Evolutionary conservation across 495 filamentous ascomycete genomes (phyloP).

Genomic region (Chaetomidium leptoderma): DNA sequence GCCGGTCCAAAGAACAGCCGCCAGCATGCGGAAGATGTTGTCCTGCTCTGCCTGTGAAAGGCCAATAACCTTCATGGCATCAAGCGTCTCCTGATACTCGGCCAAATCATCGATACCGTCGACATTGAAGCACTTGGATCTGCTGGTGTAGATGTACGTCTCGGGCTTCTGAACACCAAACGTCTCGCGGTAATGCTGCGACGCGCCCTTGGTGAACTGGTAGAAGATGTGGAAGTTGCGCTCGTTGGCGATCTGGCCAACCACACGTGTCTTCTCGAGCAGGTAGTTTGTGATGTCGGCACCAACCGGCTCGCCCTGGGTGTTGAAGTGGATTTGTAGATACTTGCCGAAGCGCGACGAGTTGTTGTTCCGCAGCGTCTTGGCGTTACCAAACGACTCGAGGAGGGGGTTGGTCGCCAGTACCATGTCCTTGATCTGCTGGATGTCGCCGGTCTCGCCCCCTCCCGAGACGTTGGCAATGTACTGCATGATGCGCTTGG

Average conservation of each 20-base stretch:
- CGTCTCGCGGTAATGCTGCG: conserved; percentile 73
- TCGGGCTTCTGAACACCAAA: conserved; percentile 90
- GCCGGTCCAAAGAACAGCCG: conserved; percentile 89
- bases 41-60: conserved; percentile 87
- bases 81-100: conserved; percentile 87
- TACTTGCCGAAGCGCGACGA: conserved; percentile 98
- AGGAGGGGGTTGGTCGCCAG: conserved; percentile 95
- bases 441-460: conserved; percentile 83
- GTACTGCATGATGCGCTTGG: conserved; percentile 99
- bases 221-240: conserved; percentile 99
- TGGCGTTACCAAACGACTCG: conserved; percentile 97
- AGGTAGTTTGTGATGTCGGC: conserved; percentile 98
- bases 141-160: conserved; percentile 91
- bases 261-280: conserved; percentile 91
- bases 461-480: conserved; percentile 95
- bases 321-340: conserved; percentile 94
- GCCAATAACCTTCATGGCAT: conserved; percentile 94
- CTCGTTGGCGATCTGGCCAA: conserved; percentile 92
- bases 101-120: conserved; percentile 85
- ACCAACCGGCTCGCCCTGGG: conserved; percentile 86
- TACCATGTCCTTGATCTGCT: conserved; percentile 98
- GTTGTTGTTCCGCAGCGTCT: conserved; percentile 98
- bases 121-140: conserved; percentile 90
- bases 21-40: conserved; percentile 93
- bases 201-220: conserved; percentile 93